phyloP scores from a whole-genome alignment of 805 yeast genomes.

The Sungouiozyma ichnusensis region DNA sequence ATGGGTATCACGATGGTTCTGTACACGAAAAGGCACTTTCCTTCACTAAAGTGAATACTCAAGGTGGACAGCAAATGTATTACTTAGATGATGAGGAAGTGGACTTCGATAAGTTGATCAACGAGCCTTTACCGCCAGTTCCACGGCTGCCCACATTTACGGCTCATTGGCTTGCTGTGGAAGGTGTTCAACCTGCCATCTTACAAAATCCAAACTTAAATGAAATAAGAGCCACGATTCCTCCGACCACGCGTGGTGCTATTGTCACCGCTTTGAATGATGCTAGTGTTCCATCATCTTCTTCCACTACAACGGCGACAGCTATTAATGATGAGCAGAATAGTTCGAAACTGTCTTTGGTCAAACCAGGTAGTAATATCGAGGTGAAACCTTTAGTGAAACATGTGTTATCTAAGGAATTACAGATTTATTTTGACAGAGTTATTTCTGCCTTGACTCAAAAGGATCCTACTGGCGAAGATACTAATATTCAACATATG shows the following conservation, averaged over 20 bases:
- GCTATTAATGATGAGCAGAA: conserved; percentile 15
- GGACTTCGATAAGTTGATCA: conserved; percentile 86
- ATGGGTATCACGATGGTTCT: conserved; percentile 56
- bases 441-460: conserved; percentile 69
- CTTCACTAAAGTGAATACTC: conserved; percentile 81
- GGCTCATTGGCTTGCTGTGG: conserved; percentile 96
- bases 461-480: conserved; percentile 33
- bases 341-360: conserved; percentile 25
- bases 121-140: conserved; percentile 89
- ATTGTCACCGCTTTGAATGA: conserved; percentile 53
- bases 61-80: conserved; percentile 88
- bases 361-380: conserved; percentile 34
- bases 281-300: conserved; percentile 30
- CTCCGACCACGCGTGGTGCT: conserved; percentile 78
- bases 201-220: conserved; percentile 84
- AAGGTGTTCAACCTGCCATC: conserved; percentile 95
- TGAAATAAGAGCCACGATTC: conserved; percentile 59
- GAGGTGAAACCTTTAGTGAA: conserved; percentile 84
- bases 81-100: conserved; percentile 88
- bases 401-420: conserved; percentile 88
- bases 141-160: conserved; percentile 89
- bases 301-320: conserved; percentile 5
- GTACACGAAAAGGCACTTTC: conserved; percentile 45
- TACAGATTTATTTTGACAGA: conserved; percentile 87
- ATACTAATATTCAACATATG: conserved; percentile 33